phyloP scores from a whole-genome alignment of 2,329 filamentous ascomycete genomes.

The Arthrobotrys musiformis region DNA sequence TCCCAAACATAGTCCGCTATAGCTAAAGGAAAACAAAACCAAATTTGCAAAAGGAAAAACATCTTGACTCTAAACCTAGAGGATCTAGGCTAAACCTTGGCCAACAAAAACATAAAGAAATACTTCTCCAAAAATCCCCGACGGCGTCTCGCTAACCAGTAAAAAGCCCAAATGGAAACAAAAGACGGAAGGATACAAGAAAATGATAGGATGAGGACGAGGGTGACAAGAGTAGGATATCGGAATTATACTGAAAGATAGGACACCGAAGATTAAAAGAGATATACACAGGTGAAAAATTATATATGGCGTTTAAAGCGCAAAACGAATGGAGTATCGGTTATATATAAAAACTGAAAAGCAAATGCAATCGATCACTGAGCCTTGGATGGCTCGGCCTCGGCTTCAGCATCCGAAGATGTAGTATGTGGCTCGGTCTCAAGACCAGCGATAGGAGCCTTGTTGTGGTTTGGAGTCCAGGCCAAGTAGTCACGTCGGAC shows the following conservation, averaged over 20 bases:
- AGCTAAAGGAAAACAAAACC: not conserved
- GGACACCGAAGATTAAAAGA: conserved; percentile 7
- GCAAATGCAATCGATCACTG: conserved; percentile 3
- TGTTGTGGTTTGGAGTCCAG: conserved; percentile 73
- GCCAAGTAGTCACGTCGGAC: conserved; percentile 87
- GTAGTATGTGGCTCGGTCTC: conserved; percentile 33
- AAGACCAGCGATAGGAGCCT: conserved; percentile 50
- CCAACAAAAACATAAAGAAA: conserved; percentile 10
- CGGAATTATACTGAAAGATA: not conserved
- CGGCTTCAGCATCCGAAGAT: conserved; percentile 44
- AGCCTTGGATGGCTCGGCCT: conserved; percentile 16
- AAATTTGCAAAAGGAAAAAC: too few relatives aligned
- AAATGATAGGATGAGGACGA: not conserved
- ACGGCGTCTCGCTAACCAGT: conserved; percentile 1
- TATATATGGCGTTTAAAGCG: not conserved
- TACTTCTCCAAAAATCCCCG: conserved; percentile 4
- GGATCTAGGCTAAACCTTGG: conserved; percentile 18
- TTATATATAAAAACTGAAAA: not conserved
- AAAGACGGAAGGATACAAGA: not conserved
- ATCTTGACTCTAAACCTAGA: conserved; percentile 38
- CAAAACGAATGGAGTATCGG: conserved; percentile 10
- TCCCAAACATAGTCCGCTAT: not conserved
- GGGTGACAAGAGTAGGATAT: not conserved
- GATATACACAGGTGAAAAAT: conserved; percentile 19
- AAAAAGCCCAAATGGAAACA: not conserved